These are phyloP conservation scores for Biscogniauxia marginata DNA, from an alignment of 2,329 filamentous ascomycete species.

Conservation along the genomic window DNA sequence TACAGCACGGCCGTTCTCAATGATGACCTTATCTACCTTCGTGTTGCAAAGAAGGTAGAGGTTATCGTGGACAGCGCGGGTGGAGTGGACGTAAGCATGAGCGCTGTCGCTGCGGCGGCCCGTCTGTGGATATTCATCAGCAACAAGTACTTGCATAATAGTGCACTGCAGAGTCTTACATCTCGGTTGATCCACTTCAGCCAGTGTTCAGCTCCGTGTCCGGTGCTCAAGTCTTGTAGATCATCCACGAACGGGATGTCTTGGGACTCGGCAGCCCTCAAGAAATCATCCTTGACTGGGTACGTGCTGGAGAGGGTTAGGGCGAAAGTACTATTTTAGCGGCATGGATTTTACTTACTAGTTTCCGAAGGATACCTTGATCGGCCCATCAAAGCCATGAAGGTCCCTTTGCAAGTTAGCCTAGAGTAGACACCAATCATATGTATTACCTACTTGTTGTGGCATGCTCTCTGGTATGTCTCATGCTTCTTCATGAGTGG, in stretches of 20 bases:
- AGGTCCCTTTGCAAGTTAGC: constrained; percentile 48
- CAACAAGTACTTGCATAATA: not conserved
- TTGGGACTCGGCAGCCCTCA: constrained; percentile 69
- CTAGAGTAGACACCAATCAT: no score
- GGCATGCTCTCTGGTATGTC: constrained; percentile 67
- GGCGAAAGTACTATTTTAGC: not conserved
- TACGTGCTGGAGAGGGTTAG: constrained; percentile 52
- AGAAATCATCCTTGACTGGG: constrained; percentile 78
- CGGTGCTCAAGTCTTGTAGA: constrained; percentile 68
- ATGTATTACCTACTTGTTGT: constrained; percentile 47
- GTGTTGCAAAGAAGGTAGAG: constrained; percentile 72
- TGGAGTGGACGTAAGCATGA: constrained; percentile 76
- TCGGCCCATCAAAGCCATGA: constrained; percentile 76
- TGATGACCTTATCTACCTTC: constrained; percentile 74
- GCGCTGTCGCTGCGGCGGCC: constrained; percentile 75
- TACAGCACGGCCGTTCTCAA: constrained; percentile 70
- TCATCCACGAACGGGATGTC: constrained; percentile 74
- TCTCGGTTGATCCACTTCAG: constrained; percentile 81
- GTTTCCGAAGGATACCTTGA: constrained; percentile 80
- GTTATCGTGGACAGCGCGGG: constrained; percentile 67
- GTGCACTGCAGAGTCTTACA: constrained; percentile 31
- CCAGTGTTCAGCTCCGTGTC: constrained; percentile 76
- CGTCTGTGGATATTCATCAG: constrained; percentile 38
- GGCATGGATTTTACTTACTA: constrained; percentile 42
- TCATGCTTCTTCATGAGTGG: constrained; percentile 80